Conservation (phyloP, 306 rosid species). For the Quillaja saponaria region DNA sequence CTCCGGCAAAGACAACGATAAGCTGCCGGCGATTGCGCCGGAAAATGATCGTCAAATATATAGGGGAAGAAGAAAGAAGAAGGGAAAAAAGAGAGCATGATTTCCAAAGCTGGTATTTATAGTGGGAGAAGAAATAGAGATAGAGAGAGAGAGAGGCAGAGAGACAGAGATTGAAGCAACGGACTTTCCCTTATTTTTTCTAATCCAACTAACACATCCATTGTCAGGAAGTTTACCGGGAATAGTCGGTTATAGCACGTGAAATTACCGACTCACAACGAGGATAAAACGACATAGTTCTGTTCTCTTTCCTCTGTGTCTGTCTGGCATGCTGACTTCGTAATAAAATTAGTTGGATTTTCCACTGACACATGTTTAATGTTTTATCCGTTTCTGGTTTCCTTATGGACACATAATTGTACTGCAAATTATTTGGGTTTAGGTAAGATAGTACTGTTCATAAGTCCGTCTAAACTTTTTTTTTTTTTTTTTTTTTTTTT, state of each 20-base stretch:
- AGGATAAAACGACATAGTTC: conserved; percentile 41
- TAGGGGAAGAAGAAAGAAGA: background rate
- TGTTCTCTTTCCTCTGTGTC: background rate
- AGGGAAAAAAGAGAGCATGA: conserved; percentile 10
- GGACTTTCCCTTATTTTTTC: conserved; percentile 6
- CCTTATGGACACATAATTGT: too few relatives aligned
- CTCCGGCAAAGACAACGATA: conserved; percentile 38
- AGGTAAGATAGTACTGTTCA: too few relatives aligned
- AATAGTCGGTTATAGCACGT: conserved; percentile 39
- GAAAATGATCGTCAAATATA: conserved; percentile 20
- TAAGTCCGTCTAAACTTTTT: too few relatives aligned
- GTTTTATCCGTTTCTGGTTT: too few relatives aligned
- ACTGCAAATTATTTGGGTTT: too few relatives aligned
- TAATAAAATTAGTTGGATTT: too few relatives aligned
- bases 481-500: too few relatives aligned
- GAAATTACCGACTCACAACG: conserved; percentile 22
- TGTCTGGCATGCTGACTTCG: too few relatives aligned
- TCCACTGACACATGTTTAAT: too few relatives aligned
- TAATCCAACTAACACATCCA: conserved; percentile 9
- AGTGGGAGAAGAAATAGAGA: conserved; percentile 14
- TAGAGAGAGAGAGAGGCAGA: conserved; percentile 14
- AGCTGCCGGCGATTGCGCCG: conserved; percentile 52
- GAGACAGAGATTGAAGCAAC: conserved; percentile 11
- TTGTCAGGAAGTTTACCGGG: conserved; percentile 30
- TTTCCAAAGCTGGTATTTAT: conserved; percentile 41